These are phyloP conservation scores for Aspergillus hiratsukae DNA, from an alignment of 2,329 filamentous ascomycete species.

Conservation along the genomic window DNA sequence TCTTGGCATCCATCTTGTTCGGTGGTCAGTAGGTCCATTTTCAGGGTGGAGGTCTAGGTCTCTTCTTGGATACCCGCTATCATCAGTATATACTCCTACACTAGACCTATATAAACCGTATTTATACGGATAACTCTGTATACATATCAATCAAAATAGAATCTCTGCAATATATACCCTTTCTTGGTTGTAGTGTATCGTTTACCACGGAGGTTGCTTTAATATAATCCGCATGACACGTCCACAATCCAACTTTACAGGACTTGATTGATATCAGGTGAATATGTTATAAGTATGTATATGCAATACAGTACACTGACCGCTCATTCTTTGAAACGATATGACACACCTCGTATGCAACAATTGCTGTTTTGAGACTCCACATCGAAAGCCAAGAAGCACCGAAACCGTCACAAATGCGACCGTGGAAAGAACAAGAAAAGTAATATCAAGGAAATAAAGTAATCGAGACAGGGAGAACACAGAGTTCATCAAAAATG, in stretches of 20 bases:
- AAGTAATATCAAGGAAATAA: background rate
- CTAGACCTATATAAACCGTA: slow-evolving; percentile 43
- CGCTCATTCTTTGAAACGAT: slow-evolving; percentile 2
- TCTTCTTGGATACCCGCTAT: slow-evolving; percentile 13
- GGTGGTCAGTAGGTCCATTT: slow-evolving; percentile 1
- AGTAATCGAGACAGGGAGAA: background rate
- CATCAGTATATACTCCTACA: background rate
- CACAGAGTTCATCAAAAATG: background rate
- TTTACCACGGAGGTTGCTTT: background rate
- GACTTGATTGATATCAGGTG: background rate
- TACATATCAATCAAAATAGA: background rate
- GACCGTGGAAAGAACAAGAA: background rate
- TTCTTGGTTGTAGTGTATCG: background rate
- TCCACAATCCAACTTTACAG: background rate
- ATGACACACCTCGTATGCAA: slow-evolving; percentile 7
- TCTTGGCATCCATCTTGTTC: background rate
- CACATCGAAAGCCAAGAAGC: background rate
- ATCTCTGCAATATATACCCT: background rate
- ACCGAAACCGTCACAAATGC: background rate
- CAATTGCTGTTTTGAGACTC: background rate
- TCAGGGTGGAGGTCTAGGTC: slow-evolving; percentile 7
- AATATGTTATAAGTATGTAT: slow-evolving; percentile 11
- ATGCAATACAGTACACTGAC: slow-evolving; percentile 16
- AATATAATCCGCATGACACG: background rate
- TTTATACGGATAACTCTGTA: slow-evolving; percentile 30